Base-by-base conservation (phyloP, 257 asterid genomes). In the Nicotiana sylvestris region DNA sequence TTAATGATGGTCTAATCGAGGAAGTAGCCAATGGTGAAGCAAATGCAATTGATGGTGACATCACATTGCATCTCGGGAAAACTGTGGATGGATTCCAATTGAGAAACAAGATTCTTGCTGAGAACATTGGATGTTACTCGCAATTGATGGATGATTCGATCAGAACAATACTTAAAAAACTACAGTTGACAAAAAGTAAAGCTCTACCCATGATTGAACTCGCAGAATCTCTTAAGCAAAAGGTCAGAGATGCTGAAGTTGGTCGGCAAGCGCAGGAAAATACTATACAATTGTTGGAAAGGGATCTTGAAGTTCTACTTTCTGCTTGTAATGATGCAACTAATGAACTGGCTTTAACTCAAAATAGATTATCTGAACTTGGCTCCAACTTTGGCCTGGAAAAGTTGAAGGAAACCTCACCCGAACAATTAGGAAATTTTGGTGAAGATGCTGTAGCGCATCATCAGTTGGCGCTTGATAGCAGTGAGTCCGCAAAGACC, bases 321-420 rank as follows among this genome's bases (percentile, higher is more conserved):
- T 92, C 97, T 85, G 93, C 97, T 87, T 96, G 97, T 85, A 55
- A 85, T 60, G 89, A 89, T 89, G 95, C 93, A 87, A 87, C 91
- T 81, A 83, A 84, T 51, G 91, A 80, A 61, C 88, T 94, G 87
- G 91, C 89, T 80, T 83, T 83, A 81, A 90, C 89, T 29, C 86
- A 83, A 60, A 86, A 88, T 83, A 85, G 83, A 86, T 60, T 87
- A 21, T 85, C 86, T 5, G 90, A 81, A 70, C 86, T 88, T 82
- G 87, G 87, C 83, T 89, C 94, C 77, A 81, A 83, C 62, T 81
- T 74, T 56, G 85, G 81, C 77, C 69, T 82, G 85, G 90, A 84
- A 65, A 84, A 87, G 77, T 80, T 88, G 70, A 89, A 88, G 64
- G 88, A 85, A 72, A 86, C 16, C 72, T 83, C 78, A 56, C 64